Evolutionary conservation across 257 asterid species (phyloP), one percentile per base, ranked within the genome.

Genomic region (Lantana camara): DNA sequence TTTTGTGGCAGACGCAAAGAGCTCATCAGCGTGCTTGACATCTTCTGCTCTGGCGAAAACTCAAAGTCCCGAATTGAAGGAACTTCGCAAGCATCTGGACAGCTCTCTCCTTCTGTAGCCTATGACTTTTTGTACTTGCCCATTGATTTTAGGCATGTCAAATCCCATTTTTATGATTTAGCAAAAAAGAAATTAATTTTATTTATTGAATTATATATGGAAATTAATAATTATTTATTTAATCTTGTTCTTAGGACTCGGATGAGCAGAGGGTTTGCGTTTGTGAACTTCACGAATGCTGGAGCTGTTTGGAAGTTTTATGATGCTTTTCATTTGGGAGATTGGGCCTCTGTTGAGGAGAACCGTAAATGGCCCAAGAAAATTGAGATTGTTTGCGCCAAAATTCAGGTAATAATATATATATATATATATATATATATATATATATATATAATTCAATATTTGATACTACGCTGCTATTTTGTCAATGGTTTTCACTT

Each of bases 51-150:
- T 5, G 0, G 4, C 14, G 85, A 69, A 60, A 88, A 83, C 40
- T 10, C 4, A 1, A 83, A 66, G 60, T 1, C 34, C 0, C 10
- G 52, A 14, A n/a, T 50, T 1, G 75, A 63, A 45, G 61, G 57
- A 11, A 10, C 54, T 15, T 47, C 51, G 1, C 8, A 27, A 21
- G 35, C 2, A 34, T 13, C 19, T 4, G 64, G 60, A 1, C 30
- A 8, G 3, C 15, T 27, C 16, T 9, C 19, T 20, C 12, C 41
- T 44, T 53, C 65, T 5, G 86, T 9, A 2, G 40, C 96, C 50
- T 89, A 85, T 52, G 95, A 89, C 35, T 89, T 85, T 71, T 9
- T 89, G 7, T 89, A 89, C 62, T 56, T 85, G 55, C 96, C 95
- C 0, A 64, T 89, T 16, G 96, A 89, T 80, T 88, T 89, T 64